Base-by-base conservation (phyloP, 1,284 basidiomycete species). In the Tremellales sp. region DNA sequence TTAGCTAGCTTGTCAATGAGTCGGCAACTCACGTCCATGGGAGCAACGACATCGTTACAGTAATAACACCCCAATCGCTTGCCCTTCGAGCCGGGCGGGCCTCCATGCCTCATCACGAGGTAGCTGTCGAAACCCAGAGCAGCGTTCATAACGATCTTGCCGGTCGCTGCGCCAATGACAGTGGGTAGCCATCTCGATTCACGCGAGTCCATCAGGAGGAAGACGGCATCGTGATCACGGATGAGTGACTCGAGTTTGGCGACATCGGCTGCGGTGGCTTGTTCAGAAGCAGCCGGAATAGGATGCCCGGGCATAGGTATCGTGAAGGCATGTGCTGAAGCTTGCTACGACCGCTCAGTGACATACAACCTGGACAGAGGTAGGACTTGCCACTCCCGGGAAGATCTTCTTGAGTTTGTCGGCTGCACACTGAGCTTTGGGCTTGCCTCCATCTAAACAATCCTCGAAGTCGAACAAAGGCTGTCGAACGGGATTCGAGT, bases 281-380 rank as follows among this genome's bases (percentile, higher is more conserved):
- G 79, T 2, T 83, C 67, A 0, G 80, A 79, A 0, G 76, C 68
- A 0, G 80, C 40, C 2, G 77, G 83, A 45, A 97, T 80, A 0
- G 92, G 92, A 64, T 98, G 94, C 0, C 96, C 96, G 0, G 96
- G 96, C 94, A 98, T 98, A 0, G 96, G 94, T 53, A 98, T 87
- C 13, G 82, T 82, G 11, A 98, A 75, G 11, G 80, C 78, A 58
- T 86, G 76, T 0, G 89, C 93, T 0, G 77, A 79, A 0, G 91
- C 83, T 51, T 90, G 85, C 88, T 93, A 57, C 8, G 35, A 21
- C 21, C 35, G 48, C 26, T 21, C 15, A 15, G 13, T 11, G 12
- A 2, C 17, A 7, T 11, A 5, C 5, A 3, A 17, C 22, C 12
- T 27, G 26, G 13, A 39, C 19, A 26, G 21, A n/a, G 6, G 25